A percentile compares a stretch with the other conserved stretches of the same genome.
Evolutionary conservation across 1,139 yeast species (phyloP).

Genomic region (Yueomyces sp.): DNA sequence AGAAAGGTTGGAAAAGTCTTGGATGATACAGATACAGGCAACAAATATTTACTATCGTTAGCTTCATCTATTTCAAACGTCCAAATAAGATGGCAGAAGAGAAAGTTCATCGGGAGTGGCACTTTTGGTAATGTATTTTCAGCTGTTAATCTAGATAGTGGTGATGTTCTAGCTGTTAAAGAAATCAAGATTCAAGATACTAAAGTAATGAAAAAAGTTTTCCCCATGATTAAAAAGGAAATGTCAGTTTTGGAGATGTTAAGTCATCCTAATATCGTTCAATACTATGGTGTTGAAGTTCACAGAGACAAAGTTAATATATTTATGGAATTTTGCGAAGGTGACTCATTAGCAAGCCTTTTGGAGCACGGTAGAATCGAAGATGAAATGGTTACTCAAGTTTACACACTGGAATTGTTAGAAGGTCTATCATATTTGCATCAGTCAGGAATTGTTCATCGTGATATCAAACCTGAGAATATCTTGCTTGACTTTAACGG

Average conservation of each 20-base stretch:
- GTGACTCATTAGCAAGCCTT: slow-evolving; percentile 80
- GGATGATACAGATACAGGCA: slow-evolving; percentile 77
- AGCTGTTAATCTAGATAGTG: slow-evolving; percentile 86
- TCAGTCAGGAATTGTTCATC: slow-evolving; percentile 89
- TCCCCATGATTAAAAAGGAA: slow-evolving; percentile 85
- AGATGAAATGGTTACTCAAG: slow-evolving; percentile 87
- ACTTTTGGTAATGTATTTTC: slow-evolving; percentile 91
- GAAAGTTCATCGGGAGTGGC: slow-evolving; percentile 88
- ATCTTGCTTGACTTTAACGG: slow-evolving; percentile 85
- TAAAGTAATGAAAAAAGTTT: slow-evolving; percentile 72
- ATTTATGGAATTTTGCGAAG: slow-evolving; percentile 96
- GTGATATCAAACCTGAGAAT: slow-evolving; percentile 95
- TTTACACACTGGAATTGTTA: slow-evolving; percentile 81
- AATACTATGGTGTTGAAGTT: slow-evolving; percentile 92
- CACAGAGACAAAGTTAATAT: slow-evolving; percentile 91
- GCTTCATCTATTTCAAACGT: slow-evolving; percentile 87
- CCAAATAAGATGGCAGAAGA: slow-evolving; percentile 95
- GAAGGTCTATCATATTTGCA: slow-evolving; percentile 94
- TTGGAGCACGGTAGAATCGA: slow-evolving; percentile 87
- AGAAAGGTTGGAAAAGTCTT: slow-evolving; percentile 70
- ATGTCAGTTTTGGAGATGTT: slow-evolving; percentile 94
- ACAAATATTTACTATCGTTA: slow-evolving; percentile 72
- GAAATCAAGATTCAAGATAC: slow-evolving; percentile 87
- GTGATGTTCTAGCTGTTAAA: slow-evolving; percentile 94
- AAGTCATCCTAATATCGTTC: slow-evolving; percentile 91